phyloP scores from a whole-genome alignment of 192 early-diverging fungal genomes.

The Coemansia sp. region DNA sequence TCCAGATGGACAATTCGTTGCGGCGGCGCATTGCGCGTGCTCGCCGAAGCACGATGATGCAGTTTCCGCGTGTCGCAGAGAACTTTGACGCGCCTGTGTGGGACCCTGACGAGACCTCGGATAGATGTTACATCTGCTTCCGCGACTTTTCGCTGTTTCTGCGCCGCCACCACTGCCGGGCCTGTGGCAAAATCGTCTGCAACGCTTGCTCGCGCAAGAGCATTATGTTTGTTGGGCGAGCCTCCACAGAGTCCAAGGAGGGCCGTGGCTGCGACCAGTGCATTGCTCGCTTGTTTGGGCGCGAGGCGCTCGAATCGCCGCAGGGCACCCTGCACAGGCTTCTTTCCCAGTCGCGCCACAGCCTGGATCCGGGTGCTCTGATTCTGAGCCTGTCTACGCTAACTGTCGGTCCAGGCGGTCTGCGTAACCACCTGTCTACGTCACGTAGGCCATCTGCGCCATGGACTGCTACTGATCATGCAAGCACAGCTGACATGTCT shows the following conservation, averaged over 20 bases:
- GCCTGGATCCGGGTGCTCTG: slow-evolving; percentile 41
- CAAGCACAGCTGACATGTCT: neutral
- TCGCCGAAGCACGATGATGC: slow-evolving; percentile 52
- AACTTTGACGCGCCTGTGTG: slow-evolving; percentile 68
- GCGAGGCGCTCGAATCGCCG: slow-evolving; percentile 49
- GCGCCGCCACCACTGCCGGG: slow-evolving; percentile 75
- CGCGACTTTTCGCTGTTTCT: slow-evolving; percentile 66
- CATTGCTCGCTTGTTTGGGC: slow-evolving; percentile 50
- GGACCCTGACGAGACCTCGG: slow-evolving; percentile 69
- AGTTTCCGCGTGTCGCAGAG: slow-evolving; percentile 60
- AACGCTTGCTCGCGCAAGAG: slow-evolving; percentile 64
- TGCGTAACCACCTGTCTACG: slow-evolving; percentile 10
- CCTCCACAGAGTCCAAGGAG: slow-evolving; percentile 32
- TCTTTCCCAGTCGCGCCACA: slow-evolving; percentile 41
- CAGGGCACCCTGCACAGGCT: slow-evolving; percentile 40
- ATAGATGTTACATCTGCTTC: slow-evolving; percentile 68
- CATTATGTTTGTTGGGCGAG: slow-evolving; percentile 40
- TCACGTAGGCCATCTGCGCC: slow-evolving; percentile 17
- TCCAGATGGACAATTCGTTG: slow-evolving; percentile 56
- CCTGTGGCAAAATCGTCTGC: slow-evolving; percentile 81
- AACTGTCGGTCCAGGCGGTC: slow-evolving; percentile 12
- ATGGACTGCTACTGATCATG: slow-evolving; percentile 8
- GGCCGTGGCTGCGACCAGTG: slow-evolving; percentile 54
- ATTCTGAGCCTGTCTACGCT: slow-evolving; percentile 42
- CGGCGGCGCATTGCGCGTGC: slow-evolving; percentile 44